phyloP scores from a whole-genome alignment of 257 asterid species.

The Solanum peruvianum region DNA sequence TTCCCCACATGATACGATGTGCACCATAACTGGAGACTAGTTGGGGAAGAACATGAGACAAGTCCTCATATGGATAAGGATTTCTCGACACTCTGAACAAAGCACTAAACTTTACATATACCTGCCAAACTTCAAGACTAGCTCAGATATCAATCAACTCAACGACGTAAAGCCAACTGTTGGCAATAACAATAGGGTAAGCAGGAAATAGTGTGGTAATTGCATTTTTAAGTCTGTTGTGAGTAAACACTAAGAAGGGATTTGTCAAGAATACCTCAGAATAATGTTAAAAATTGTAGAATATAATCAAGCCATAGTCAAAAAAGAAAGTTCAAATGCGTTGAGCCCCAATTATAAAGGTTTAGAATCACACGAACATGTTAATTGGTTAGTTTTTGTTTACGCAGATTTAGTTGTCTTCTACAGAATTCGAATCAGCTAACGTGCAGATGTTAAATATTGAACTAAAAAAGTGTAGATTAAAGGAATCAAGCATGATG shows the following conservation, averaged over 20 bases:
- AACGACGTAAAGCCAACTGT: neutral
- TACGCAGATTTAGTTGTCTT: neutral
- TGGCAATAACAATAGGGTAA: neutral
- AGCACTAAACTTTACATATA: constrained; percentile 62
- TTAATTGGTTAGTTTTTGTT: neutral
- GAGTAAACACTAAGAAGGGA: neutral
- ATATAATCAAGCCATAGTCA: neutral
- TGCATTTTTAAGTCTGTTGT: neutral
- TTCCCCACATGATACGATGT: constrained; percentile 85
- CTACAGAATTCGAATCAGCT: neutral
- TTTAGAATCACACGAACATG: neutral
- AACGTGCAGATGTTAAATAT: neutral
- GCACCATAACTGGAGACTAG: constrained; percentile 65
- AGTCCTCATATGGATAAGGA: constrained; percentile 52
- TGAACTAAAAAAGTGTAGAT: neutral
- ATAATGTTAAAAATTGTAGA: too few species aligned
- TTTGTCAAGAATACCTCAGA: neutral
- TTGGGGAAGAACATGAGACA: constrained; percentile 29
- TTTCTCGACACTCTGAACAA: constrained; percentile 65
- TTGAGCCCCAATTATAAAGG: neutral
- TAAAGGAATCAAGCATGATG: neutral
- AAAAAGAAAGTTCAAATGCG: neutral
- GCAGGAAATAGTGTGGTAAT: neutral
- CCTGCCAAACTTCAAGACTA: constrained; percentile 24
- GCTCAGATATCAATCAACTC: neutral